Conservation (phyloP, 192 early-diverging fungal genomes). For the Piromyces sp. region DNA sequence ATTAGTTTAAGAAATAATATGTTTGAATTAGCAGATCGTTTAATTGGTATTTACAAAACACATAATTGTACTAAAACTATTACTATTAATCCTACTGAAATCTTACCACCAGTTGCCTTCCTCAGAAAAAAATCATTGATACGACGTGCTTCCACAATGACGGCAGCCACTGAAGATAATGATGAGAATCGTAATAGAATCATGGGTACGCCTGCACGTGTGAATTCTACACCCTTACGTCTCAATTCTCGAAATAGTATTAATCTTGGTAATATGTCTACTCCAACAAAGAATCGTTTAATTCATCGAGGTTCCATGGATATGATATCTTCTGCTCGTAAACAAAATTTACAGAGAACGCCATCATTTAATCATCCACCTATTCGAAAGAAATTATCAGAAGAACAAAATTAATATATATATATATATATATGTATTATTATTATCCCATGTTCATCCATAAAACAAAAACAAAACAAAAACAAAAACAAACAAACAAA, state of each 20-base stretch:
- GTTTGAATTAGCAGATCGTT: slow-evolving; percentile 97
- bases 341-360: too few relatives aligned
- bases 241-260: not conserved
- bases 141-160: not conserved
- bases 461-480: too few relatives aligned
- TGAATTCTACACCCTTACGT: not conserved
- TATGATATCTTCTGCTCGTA: too few relatives aligned
- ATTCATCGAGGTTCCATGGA: too few relatives aligned
- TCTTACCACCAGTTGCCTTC: not conserved
- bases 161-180: not conserved
- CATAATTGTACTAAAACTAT: not conserved
- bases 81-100: not conserved
- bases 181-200: not conserved
- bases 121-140: not conserved
- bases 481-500: too few relatives aligned
- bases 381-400: too few relatives aligned
- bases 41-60: slow-evolving; percentile 90
- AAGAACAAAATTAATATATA: too few relatives aligned
- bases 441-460: too few relatives aligned
- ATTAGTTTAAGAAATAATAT: slow-evolving; percentile 97
- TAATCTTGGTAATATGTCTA: too few relatives aligned
- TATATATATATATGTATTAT: too few relatives aligned
- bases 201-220: not conserved
- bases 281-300: too few relatives aligned
- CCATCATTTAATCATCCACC: too few relatives aligned